phyloP scores from a whole-genome alignment of 192 early-diverging fungal genomes.

The Linnemannia zychae region DNA sequence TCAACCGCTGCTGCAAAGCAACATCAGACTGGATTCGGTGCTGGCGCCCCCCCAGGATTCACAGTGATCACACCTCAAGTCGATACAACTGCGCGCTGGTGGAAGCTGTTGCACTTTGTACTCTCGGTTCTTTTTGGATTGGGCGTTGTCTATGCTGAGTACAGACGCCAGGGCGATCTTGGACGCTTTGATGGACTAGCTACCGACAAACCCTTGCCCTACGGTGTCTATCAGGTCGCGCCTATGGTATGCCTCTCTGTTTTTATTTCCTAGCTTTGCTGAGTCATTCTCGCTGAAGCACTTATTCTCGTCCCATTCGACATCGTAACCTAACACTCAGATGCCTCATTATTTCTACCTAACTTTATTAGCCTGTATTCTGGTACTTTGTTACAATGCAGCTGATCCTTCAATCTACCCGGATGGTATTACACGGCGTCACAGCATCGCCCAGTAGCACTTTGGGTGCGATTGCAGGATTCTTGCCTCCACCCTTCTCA shows the following conservation, averaged over 20 bases:
- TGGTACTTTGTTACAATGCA: slow-evolving; percentile 71
- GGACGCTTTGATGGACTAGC: slow-evolving; percentile 44
- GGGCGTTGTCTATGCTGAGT: slow-evolving; percentile 56
- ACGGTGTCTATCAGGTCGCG: slow-evolving; percentile 32
- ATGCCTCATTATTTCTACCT: background rate
- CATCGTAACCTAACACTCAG: background rate
- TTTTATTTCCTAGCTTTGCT: background rate
- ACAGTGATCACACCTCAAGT: slow-evolving; percentile 45
- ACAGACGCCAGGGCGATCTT: slow-evolving; percentile 31
- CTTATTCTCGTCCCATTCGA: too few relatives aligned
- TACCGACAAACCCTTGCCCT: slow-evolving; percentile 39
- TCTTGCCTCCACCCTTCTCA: slow-evolving; percentile 63
- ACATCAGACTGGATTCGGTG: slow-evolving; percentile 28
- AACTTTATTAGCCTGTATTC: slow-evolving; percentile 67
- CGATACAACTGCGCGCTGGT: slow-evolving; percentile 59
- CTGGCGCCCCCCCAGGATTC: slow-evolving; percentile 44
- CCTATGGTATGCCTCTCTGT: slow-evolving; percentile 18
- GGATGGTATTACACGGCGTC: slow-evolving; percentile 62
- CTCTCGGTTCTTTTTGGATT: slow-evolving; percentile 60
- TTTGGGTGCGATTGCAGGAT: slow-evolving; percentile 57
- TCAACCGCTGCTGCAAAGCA: slow-evolving; percentile 12
- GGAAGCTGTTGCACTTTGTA: slow-evolving; percentile 66
- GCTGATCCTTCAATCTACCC: slow-evolving; percentile 61
- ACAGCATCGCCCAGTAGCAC: slow-evolving; percentile 55
- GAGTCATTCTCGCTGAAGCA: too few relatives aligned